Base-by-base conservation (phyloP, 2,329 filamentous ascomycete genomes). In the Fusarium sarcochroum region DNA sequence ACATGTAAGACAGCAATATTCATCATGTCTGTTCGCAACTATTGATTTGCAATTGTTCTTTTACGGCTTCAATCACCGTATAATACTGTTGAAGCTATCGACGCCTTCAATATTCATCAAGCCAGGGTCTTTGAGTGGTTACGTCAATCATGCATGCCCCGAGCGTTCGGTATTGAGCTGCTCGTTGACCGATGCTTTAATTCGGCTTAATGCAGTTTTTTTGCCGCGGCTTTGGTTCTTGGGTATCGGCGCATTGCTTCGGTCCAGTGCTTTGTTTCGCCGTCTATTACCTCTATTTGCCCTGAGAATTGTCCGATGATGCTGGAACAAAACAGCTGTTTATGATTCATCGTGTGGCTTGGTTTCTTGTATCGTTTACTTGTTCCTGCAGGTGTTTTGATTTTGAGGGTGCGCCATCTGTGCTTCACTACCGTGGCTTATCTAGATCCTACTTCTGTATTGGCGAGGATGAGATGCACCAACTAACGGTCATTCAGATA, bases 211-310 rank as follows among this genome's bases (percentile, higher is more conserved):
- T 30, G 35, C 44, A 52, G 35, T 51, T 51, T 35, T 11, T 37
- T 60, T 55, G 58, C 71, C 71, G 67, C 63, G 58, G 61, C 47
- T 38, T 47, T 66, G 52, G 57, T 20, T 60, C 17, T 46, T 66
- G 56, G 71, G 23, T 74, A 72, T 38, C 30, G 30, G 18, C 72
- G 72, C 70, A 58, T 73, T 74, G 61, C 72, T 74, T 73, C 72
- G 72, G 72, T 57, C 63, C 45, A 70, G 45, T 25, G n/a, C n/a
- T 53, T 49, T 32, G 30, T 50, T 37, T 68, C 25, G 7, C 44
- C 32, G 42, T 30, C 20, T 13, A 27, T 41, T 48, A 20, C 34
- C 38, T 46, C 27, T 30, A 30, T 30, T 30, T 30, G 10, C 27
- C 27, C 11, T 30, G 10, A 30, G 10, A 30, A 30, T 30, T 20